Evolutionary conservation across 768 basidiomycete species (phyloP), one percentile per base, ranked within the genome.

Genomic region (Lentinus brumalis): DNA sequence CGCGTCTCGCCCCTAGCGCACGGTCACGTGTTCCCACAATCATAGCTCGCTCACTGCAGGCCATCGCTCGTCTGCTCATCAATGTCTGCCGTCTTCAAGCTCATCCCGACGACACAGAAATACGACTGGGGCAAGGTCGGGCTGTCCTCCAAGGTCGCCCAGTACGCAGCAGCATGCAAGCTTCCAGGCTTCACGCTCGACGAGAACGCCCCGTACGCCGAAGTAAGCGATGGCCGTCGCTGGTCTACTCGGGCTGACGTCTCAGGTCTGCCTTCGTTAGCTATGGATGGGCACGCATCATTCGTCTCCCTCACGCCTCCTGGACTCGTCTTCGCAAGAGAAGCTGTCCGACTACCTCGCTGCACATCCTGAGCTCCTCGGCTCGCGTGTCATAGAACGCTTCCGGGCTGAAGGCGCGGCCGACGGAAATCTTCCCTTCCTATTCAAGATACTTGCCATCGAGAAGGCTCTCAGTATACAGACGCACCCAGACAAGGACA

Each of bases 231-330:
- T 3, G 18, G 40, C n/a, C 12, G 32, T 10, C n/a, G 65, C 35
- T 35, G 35, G 11, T 6, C 7, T 11, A 35, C 7, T 7, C 11
- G 29, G 4, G 21, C 46, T 49, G 5, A 49, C 46, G 18, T 12
- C 26, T 49, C 46, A 49, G 46, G 29, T 26, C 10, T 14, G n/a
- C 15, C 18, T 18, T 26, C 21, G 8, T 26, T 71, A 98, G 95
- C 79, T 99, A 46, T 99, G 97, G 97, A 98, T 98, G 96, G 97
- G 97, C 10, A 98, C 97, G 0, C 97, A 98, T 68, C 83, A 91
- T 2, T 91, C 79, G 39, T 81, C 87, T 8, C 89, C 89, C 0
- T 88, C 89, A 6, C 75, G 74, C 7, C 70, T 85, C 18, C 61
- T 65, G 16, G 59, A 78, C 11, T 81, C 83, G 15, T 29, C 40